A percentile compares a stretch with the other conserved stretches of the same genome.
Conservation (phyloP, 208 protist species). For the Trypanosoma boissoni region DNA sequence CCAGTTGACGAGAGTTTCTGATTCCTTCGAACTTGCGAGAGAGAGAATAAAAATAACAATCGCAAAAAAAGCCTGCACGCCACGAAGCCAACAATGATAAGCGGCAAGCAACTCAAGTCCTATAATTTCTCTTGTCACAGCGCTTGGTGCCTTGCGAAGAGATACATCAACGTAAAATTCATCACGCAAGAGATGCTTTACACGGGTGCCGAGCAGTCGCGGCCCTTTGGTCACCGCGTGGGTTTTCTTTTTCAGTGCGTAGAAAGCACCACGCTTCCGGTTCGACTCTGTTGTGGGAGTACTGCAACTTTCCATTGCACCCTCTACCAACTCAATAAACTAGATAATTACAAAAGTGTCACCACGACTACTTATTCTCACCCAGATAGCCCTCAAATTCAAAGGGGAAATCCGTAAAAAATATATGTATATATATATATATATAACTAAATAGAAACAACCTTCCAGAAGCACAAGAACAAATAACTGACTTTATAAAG, state of each 20-base stretch:
- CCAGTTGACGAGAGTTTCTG: conserved; percentile 39
- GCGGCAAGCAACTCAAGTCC: conserved; percentile 55
- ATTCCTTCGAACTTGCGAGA: conserved; percentile 29
- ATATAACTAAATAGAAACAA: too few relatives aligned
- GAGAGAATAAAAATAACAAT: conserved; percentile 62
- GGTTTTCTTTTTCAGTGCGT: conserved; percentile 1
- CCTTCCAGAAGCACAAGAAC: too few relatives aligned
- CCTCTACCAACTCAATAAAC: not conserved
- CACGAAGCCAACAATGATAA: conserved; percentile 70
- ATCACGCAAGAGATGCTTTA: conserved; percentile 67
- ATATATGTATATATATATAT: too few relatives aligned
- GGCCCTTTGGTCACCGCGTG: conserved; percentile 56
- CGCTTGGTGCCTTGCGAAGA: conserved; percentile 44
- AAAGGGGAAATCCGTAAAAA: too few relatives aligned
- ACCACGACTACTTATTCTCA: too few relatives aligned
- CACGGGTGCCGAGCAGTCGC: conserved; percentile 48
- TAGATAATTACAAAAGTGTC: not conserved
- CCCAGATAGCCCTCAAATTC: too few relatives aligned
- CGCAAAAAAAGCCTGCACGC: conserved; percentile 58
- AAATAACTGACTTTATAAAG: too few relatives aligned
- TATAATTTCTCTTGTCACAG: conserved; percentile 45
- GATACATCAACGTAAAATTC: conserved; percentile 59
- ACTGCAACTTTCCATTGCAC: not conserved
- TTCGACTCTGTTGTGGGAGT: not conserved
- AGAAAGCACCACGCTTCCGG: not conserved